phyloP scores from a whole-genome alignment of 768 basidiomycete species.

The Neoboletus magnificus region DNA sequence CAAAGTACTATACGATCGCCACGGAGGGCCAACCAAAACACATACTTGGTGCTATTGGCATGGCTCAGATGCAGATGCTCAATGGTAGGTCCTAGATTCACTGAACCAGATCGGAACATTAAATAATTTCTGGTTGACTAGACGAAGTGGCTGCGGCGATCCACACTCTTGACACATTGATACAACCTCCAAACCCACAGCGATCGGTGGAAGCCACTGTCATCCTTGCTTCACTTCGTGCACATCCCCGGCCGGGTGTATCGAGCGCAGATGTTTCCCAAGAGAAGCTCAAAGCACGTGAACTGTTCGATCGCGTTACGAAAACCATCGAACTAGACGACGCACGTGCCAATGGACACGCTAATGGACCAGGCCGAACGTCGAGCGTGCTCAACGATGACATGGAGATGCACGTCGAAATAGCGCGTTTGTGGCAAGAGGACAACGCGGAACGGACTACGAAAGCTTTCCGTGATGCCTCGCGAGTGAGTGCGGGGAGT shows the following conservation, averaged over 20 bases:
- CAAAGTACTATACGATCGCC: slow-evolving; percentile 65
- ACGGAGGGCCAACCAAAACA: slow-evolving; percentile 70
- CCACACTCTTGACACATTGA: slow-evolving; percentile 74
- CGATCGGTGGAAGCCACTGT: slow-evolving; percentile 80
- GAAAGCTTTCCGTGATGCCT: slow-evolving; percentile 70
- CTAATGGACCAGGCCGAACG: slow-evolving; percentile 29
- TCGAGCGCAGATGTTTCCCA: slow-evolving; percentile 67
- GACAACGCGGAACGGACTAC: slow-evolving; percentile 73
- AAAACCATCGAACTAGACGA: slow-evolving; percentile 69
- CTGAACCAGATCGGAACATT: background rate
- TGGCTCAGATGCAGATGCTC: slow-evolving; percentile 84
- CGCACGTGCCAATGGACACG: slow-evolving; percentile 41
- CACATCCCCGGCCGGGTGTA: slow-evolving; percentile 75
- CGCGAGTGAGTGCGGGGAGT: slow-evolving; percentile 54
- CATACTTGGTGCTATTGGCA: slow-evolving; percentile 75
- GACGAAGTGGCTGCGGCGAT: slow-evolving; percentile 85
- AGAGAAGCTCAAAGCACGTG: slow-evolving; percentile 72
- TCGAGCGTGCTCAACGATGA: slow-evolving; percentile 68
- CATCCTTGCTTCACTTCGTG: slow-evolving; percentile 87
- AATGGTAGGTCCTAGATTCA: slow-evolving; percentile 53
- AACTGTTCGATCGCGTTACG: slow-evolving; percentile 73
- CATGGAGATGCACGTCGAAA: slow-evolving; percentile 85
- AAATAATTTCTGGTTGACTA: slow-evolving; percentile 28
- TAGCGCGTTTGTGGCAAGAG: slow-evolving; percentile 85
- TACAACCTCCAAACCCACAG: slow-evolving; percentile 62